These are phyloP conservation scores for Toxicodendron radicans DNA, from an alignment of 345 rosid genomes.

Conservation along the genomic window DNA sequence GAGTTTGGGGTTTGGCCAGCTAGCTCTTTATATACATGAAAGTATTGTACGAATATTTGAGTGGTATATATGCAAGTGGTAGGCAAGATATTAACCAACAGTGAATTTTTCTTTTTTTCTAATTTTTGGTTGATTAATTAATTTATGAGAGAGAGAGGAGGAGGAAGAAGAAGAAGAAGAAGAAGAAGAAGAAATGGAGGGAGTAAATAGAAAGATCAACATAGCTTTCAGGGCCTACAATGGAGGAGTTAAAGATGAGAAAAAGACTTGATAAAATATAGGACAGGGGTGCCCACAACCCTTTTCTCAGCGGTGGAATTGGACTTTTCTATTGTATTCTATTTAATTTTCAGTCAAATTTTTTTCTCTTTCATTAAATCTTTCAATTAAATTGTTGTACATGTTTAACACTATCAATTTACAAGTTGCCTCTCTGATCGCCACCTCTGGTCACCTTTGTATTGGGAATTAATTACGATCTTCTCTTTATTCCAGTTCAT, in stretches of 20 bases:
- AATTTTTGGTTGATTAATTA: background rate
- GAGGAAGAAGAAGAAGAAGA: background rate
- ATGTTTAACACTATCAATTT: too few species aligned
- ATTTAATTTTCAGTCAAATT: background rate
- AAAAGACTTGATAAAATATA: constrained; percentile 57
- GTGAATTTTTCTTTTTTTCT: background rate
- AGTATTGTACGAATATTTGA: constrained; percentile 24
- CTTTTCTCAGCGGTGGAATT: constrained; percentile 53
- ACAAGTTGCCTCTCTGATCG: too few species aligned
- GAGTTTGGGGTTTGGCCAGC: background rate
- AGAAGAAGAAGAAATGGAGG: constrained; percentile 6
- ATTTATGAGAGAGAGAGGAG: background rate
- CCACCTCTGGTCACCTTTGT: too few species aligned
- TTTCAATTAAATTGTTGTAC: too few species aligned
- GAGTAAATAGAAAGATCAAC: constrained; percentile 39
- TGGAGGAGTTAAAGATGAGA: constrained; percentile 48
- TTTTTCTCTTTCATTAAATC: too few species aligned
- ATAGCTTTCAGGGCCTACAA: constrained; percentile 50
- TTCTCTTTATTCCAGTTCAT: too few species aligned
- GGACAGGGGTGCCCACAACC: too few species aligned
- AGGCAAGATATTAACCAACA: constrained; percentile 13
- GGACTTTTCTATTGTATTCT: constrained; percentile 67
- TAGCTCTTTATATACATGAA: constrained; percentile 26
- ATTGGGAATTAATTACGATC: too few species aligned
- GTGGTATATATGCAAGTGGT: constrained; percentile 29